Evolutionary conservation across 2,329 filamentous ascomycete genomes (phyloP).

Genomic region (Elsinoe perseae): DNA sequence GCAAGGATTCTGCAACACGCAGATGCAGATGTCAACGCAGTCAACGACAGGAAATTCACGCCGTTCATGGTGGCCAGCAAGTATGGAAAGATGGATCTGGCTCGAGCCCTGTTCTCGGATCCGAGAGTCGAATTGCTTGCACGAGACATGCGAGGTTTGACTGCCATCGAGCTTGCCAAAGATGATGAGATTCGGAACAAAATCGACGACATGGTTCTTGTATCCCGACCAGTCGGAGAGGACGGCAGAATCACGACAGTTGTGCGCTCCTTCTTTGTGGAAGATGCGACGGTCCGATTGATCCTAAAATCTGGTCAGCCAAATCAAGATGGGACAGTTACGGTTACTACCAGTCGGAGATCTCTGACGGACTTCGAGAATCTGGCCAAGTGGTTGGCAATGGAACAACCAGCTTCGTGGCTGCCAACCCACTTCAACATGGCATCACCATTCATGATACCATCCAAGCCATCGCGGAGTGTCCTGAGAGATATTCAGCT

Average conservation of each 20-base stretch:
- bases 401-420: conserved; percentile 94
- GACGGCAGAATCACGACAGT: conserved; percentile 85
- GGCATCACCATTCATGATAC: conserved; percentile 84
- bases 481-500: conserved; percentile 82
- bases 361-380: conserved; percentile 88
- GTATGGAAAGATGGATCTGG: conserved; percentile 90
- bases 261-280: conserved; percentile 91
- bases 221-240: conserved; percentile 61
- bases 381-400: conserved; percentile 68
- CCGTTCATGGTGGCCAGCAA: conserved; percentile 98
- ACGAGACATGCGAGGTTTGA: conserved; percentile 78
- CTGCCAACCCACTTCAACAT: conserved; percentile 70
- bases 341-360: conserved; percentile 86
- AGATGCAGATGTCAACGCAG: conserved; percentile 92
- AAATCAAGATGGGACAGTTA: conserved; percentile 72
- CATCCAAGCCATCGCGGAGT: conserved; percentile 80
- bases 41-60: conserved; percentile 91
- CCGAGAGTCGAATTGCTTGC: conserved; percentile 76
- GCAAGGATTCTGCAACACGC: conserved; percentile 69
- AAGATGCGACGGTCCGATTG: conserved; percentile 86
- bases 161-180: conserved; percentile 91
- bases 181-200: conserved; percentile 95
- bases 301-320: conserved; percentile 91
- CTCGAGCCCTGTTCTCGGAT: conserved; percentile 79
- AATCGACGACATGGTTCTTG: conserved; percentile 85